A percentile compares a stretch with the other conserved stretches of the same genome.
Evolutionary conservation across 108 stramenopile genomes (phyloP).

Genomic region (Licmophora abbreviata): DNA sequence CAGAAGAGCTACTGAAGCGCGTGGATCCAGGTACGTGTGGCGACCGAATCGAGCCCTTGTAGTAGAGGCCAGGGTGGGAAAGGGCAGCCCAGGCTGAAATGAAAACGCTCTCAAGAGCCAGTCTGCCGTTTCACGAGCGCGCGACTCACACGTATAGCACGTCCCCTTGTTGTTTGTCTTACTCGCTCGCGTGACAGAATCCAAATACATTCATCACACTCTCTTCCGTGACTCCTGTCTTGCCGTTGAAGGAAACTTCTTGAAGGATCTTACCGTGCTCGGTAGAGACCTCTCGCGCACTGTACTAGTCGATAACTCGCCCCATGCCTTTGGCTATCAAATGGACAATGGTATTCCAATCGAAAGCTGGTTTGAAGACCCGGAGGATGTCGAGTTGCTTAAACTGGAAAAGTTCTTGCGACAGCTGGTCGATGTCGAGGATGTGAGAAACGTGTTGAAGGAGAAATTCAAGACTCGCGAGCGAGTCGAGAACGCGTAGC

Average conservation of each 20-base stretch:
- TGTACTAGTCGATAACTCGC: constrained; percentile 94
- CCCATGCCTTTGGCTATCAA: constrained; percentile 91
- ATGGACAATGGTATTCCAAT: constrained; percentile 97
- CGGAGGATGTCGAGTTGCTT: constrained; percentile 79
- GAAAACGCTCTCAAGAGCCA: too few relatives aligned
- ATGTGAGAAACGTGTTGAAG: constrained; percentile 72
- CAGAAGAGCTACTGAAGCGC: constrained; percentile 85
- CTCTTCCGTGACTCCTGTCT: constrained; percentile 94
- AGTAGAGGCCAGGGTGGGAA: too few relatives aligned
- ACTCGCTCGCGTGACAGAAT: too few relatives aligned
- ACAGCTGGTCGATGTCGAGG: constrained; percentile 57
- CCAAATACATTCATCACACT: constrained; percentile 79
- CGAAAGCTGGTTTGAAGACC: constrained; percentile 97
- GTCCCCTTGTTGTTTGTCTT: background rate
- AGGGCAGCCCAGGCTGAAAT: too few relatives aligned
- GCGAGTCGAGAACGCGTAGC: constrained; percentile 41
- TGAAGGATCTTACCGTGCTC: constrained; percentile 87
- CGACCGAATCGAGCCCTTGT: background rate
- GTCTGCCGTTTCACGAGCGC: too few relatives aligned
- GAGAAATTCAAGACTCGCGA: constrained; percentile 56
- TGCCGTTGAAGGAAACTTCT: constrained; percentile 77
- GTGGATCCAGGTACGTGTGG: constrained; percentile 81
- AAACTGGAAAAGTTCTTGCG: constrained; percentile 85
- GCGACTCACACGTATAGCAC: too few relatives aligned
- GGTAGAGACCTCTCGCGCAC: constrained; percentile 75